Evolutionary conservation across 2,329 filamentous ascomycete species (phyloP).

Genomic region (Cryphonectria radicalis): DNA sequence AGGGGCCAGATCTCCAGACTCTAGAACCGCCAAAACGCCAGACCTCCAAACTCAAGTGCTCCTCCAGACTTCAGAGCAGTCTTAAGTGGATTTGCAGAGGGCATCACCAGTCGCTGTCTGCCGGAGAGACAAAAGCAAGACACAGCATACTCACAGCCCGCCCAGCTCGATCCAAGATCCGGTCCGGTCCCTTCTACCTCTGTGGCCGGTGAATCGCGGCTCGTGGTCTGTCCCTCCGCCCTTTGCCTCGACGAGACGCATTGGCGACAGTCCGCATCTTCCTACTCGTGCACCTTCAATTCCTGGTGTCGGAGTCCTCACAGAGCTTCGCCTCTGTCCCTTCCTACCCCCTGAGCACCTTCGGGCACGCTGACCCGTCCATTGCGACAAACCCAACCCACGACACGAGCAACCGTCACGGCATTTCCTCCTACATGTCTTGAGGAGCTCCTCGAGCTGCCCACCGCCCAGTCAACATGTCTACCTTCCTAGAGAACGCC

Average conservation of each 20-base stretch:
- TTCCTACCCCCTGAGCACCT: not conserved
- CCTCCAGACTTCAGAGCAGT: constrained; percentile 10
- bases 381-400: constrained; percentile 2
- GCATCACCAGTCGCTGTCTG: not conserved
- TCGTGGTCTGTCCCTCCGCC: not conserved
- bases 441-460: constrained; percentile 27
- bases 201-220: not conserved
- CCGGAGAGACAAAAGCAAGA: not conserved
- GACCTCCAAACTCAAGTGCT: not conserved
- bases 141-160: not conserved
- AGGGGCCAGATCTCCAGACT: constrained; percentile 30
- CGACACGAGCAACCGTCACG: not conserved
- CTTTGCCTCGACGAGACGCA: not conserved
- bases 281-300: not conserved
- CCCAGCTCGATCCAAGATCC: constrained; percentile 4
- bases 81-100: not conserved
- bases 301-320: not conserved
- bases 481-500: constrained; percentile 89
- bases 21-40: not conserved
- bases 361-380: constrained; percentile 2
- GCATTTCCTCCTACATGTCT: constrained; percentile 15
- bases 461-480: constrained; percentile 65
- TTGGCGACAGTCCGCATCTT: not conserved
- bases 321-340: not conserved
- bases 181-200: constrained; percentile 2